Percentiles rank a stretch among this genome's conserved stretches.
These are phyloP conservation scores for Strombidium stylifer DNA, from an alignment of 73 alveolate species.

Conservation along the genomic window DNA sequence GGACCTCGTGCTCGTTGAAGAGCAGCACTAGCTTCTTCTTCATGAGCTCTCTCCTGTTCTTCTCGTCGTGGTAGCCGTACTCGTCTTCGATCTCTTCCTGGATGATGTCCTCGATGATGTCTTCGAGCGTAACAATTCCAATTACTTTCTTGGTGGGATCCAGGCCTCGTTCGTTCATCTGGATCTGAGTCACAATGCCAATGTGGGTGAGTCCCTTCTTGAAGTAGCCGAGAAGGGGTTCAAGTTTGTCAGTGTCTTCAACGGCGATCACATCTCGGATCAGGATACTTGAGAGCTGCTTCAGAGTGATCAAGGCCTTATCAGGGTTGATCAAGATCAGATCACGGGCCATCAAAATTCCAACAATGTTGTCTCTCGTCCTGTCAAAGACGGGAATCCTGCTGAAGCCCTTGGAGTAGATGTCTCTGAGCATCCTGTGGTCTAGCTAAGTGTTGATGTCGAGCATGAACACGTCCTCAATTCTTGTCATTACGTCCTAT, in stretches of 20 bases:
- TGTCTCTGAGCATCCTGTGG: constrained; percentile 2
- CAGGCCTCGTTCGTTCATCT: constrained; percentile 30
- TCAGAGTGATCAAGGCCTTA: not conserved
- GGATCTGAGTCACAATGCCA: constrained; percentile 78
- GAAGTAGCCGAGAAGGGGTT: constrained; percentile 68
- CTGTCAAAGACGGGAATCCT: constrained; percentile 45
- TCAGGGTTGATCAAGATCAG: constrained; percentile 10
- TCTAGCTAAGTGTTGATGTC: constrained; percentile 19
- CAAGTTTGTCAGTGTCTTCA: constrained; percentile 43
- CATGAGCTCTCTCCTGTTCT: not conserved
- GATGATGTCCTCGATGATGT: constrained; percentile 83
- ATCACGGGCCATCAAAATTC: constrained; percentile 35
- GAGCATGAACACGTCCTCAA: constrained; percentile 44
- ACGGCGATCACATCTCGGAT: constrained; percentile 36
- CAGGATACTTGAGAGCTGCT: constrained; percentile 18
- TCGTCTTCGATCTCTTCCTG: constrained; percentile 85
- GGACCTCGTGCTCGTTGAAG: constrained; percentile 14
- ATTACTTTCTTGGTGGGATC: constrained; percentile 44
- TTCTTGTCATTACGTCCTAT: constrained; percentile 32
- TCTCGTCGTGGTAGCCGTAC: constrained; percentile 46
- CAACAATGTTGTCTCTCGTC: constrained; percentile 35
- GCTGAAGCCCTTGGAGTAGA: constrained; percentile 27
- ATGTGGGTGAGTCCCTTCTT: constrained; percentile 78
- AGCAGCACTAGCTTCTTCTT: constrained; percentile 16
- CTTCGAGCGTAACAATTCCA: constrained; percentile 87